Evolutionary conservation across 352 stramenopile genomes (phyloP).

Genomic region (Globisporangium alternatum): DNA sequence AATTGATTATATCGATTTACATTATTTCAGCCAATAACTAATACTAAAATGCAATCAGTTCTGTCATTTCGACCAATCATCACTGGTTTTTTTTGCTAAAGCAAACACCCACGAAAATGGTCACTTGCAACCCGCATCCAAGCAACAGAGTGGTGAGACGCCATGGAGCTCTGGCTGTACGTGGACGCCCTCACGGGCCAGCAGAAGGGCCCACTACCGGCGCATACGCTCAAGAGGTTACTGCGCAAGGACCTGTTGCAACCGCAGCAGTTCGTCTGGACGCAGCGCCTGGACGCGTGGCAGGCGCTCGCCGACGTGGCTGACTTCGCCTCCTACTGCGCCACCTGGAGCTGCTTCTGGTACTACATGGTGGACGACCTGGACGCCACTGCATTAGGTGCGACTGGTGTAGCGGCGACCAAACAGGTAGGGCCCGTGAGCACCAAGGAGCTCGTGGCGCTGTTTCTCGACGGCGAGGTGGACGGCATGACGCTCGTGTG

Average conservation of each 20-base stretch:
- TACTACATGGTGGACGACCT: slow-evolving; percentile 46
- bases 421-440: slow-evolving; percentile 36
- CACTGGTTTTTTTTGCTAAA: neutral
- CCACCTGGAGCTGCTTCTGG: slow-evolving; percentile 55
- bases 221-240: slow-evolving; percentile 61
- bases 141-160: neutral
- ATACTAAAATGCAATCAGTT: neutral
- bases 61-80: neutral
- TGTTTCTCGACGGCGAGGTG: slow-evolving; percentile 65
- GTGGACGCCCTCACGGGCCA: slow-evolving; percentile 52
- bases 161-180: slow-evolving; percentile 66
- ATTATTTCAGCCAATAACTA: neutral
- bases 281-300: slow-evolving; percentile 59
- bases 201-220: slow-evolving; percentile 67
- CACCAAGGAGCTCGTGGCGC: slow-evolving; percentile 49
- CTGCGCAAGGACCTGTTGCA: slow-evolving; percentile 59
- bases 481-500: slow-evolving; percentile 77
- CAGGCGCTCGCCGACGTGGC: slow-evolving; percentile 36
- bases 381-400: slow-evolving; percentile 4
- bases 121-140: neutral
- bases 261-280: slow-evolving; percentile 71
- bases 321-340: slow-evolving; percentile 50
- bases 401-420: slow-evolving; percentile 5
- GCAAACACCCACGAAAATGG: neutral
- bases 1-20: neutral